Base-by-base conservation (phyloP, 1,284 basidiomycete species). In the Leccinum variabile region DNA sequence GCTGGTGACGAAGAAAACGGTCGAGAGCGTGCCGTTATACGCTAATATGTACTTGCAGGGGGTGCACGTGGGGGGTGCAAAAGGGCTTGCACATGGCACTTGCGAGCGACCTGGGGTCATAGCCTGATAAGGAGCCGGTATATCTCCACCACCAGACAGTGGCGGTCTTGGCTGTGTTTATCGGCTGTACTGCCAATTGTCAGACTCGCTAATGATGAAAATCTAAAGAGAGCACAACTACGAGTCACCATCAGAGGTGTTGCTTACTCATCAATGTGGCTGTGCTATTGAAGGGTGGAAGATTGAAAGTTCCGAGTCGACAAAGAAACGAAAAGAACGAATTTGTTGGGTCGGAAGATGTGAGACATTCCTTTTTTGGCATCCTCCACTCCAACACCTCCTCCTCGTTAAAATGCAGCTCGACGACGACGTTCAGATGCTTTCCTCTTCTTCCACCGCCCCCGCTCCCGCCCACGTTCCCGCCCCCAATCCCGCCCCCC, bases 281-380 rank as follows among this genome's bases (percentile, higher is more conserved):
- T 67, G 62, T 67, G 63, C 62, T 18, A 52, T 8, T 28, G 50
- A 46, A 35, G 44, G 41, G 9, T 50, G 28, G 53, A 16, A 54
- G 53, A 32, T 54, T n/a, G 28, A 65, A 71, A 68, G 63, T 68
- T 73, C 69, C 67, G 59, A 63, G 70, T 65, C 62, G 54, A 68
- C 67, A 72, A 61, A 56, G 63, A 53, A 52, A 62, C 59, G 63
- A 25, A 53, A 16, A 9, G 32, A 11, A 8, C 3, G 14, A 52
- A 67, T 63, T 53, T 59, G 66, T 64, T 57, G 50, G 57, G 6
- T 46, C 18, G 9, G 71, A 71, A 63, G 66, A 67, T 66, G 73
- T 37, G 72, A 74, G 68, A 76, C 65, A 75, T 74, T 74, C 72
- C 72, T 76, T 74, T 72, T 74, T 76, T 65, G 75, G 75, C 63